Base-by-base conservation (phyloP, 1,139 yeast species). In the Taiozyma sp. region DNA sequence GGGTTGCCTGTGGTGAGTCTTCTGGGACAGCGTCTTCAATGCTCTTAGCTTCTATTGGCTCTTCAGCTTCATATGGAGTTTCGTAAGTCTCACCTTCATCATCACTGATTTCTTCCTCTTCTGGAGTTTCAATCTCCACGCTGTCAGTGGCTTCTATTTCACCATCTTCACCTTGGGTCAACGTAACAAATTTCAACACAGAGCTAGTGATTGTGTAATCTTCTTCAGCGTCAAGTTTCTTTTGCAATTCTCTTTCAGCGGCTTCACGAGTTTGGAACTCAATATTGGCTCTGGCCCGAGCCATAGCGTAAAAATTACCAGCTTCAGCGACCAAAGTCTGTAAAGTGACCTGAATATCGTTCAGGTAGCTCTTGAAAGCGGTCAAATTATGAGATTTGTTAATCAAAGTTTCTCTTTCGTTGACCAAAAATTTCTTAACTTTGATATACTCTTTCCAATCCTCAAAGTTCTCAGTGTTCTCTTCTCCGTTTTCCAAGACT, bases 281-380 rank as follows among this genome's bases (percentile, higher is more conserved):
- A 44, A 87, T 69, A 62, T 90, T 91, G 21, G 96, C 95, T 65
- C 83, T 80, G 14, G 95, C 91, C 62, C 97, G 77, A 52, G 85
- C 73, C 48, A 88, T 77, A 52, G 83, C 81, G 58, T 88, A 70
- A 63, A 82, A 85, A 55, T 84, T 85, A 32, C 83, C 86, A 51
- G 85, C 80, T 63, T 90, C 97, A 53, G 81, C 77, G 35, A 80
- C 70, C 51, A 89, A 66, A 41, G 81, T 72, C 48, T 76, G 74
- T 46, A 88, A 71, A 52, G 88, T 87, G 56, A 74, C 72, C 58
- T 82, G 83, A 22, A 86, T 74, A 52, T 80, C 83, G 28, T 70
- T 69, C 51, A 87, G 66, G 57, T 82, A 79, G 3, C 67, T 66
- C 51, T 76, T 73, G 68, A 89, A 77, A 6, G 68, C 70, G 3